A percentile compares a stretch with the other conserved stretches of the same genome.
Conservation (phyloP, 345 rosid species). For the Eucalyptus virginea region DNA sequence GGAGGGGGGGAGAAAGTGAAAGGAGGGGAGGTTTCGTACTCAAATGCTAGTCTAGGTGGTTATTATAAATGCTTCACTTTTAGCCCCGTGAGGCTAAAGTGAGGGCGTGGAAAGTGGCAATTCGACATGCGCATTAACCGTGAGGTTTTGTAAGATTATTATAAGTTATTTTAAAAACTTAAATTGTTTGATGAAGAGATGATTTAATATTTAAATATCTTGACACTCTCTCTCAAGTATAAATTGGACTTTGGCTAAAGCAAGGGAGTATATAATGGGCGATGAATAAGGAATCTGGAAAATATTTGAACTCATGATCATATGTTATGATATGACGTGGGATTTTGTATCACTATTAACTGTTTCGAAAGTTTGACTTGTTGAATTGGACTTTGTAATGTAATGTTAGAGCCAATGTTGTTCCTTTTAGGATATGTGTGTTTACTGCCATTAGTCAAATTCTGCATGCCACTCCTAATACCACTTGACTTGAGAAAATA, state of each 20-base stretch:
- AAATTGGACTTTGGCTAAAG: not conserved
- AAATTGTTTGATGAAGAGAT: too few species aligned
- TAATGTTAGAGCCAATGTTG: accelerated
- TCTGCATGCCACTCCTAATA: not conserved
- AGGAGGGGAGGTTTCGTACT: not conserved
- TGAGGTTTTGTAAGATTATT: not conserved
- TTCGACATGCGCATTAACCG: not conserved
- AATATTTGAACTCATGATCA: not conserved
- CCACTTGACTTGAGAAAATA: not conserved
- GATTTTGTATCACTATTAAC: accelerated
- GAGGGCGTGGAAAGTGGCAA: too few species aligned
- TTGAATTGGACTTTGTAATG: not conserved
- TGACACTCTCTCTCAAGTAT: not conserved
- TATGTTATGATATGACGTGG: not conserved
- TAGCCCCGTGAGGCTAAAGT: not conserved
- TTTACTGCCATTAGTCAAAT: not conserved
- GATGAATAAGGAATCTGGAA: not conserved
- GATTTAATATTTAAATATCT: not conserved
- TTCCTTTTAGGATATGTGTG: not conserved
- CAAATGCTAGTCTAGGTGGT: not conserved
- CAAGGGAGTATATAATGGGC: not conserved
- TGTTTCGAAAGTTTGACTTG: not conserved
- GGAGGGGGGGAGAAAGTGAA: not conserved
- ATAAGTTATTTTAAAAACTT: not conserved
- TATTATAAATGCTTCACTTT: not conserved